These are phyloP conservation scores for Aspergillus clavatus DNA, from an alignment of 2,329 filamentous ascomycete genomes.

Conservation along the genomic window DNA sequence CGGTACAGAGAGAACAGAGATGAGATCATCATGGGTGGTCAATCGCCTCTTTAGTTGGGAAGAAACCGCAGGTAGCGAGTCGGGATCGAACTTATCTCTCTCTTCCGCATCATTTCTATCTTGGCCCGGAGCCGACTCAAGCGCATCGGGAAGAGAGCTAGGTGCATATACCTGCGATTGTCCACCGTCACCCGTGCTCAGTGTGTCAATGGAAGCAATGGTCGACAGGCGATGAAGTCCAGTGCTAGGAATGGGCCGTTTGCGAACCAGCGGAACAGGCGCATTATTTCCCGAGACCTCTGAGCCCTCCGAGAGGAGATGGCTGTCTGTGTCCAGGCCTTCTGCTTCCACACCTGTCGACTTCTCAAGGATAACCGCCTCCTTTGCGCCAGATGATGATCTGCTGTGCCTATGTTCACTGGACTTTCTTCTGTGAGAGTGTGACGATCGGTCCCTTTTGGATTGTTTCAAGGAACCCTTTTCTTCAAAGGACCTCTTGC, in stretches of 20 bases:
- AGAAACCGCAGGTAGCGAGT: constrained; percentile 44
- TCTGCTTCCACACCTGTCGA: constrained; percentile 22
- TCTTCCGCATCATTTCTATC: constrained; percentile 35
- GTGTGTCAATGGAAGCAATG: constrained; percentile 54
- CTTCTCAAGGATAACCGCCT: constrained; percentile 11
- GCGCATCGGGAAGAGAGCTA: constrained; percentile 25
- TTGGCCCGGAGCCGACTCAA: constrained; percentile 5
- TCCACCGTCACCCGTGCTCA: constrained; percentile 32
- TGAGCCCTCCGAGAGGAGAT: constrained; percentile 33
- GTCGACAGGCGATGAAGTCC: constrained; percentile 54
- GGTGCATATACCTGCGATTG: constrained; percentile 11
- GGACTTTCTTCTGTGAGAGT: constrained; percentile 11
- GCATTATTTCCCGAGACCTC: constrained; percentile 35
- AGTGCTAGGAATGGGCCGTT: constrained; percentile 48
- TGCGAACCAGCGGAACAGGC: constrained; percentile 38
- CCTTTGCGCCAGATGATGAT: constrained; percentile 13
- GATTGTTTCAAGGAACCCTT: constrained; percentile 6
- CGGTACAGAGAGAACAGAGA: constrained; percentile 77
- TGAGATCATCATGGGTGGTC: constrained; percentile 88
- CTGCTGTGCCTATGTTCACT: constrained; percentile 10
- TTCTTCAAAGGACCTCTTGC: constrained; percentile 13
- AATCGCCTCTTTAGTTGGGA: constrained; percentile 63
- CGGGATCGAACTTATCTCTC: constrained; percentile 43
- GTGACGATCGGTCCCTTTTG: constrained; percentile 6
- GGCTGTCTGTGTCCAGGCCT: constrained; percentile 24